A percentile compares a stretch with the other conserved stretches of the same genome.
Evolutionary conservation across 2,329 filamentous ascomycete species (phyloP).

Genomic region (Xylariales sp.): DNA sequence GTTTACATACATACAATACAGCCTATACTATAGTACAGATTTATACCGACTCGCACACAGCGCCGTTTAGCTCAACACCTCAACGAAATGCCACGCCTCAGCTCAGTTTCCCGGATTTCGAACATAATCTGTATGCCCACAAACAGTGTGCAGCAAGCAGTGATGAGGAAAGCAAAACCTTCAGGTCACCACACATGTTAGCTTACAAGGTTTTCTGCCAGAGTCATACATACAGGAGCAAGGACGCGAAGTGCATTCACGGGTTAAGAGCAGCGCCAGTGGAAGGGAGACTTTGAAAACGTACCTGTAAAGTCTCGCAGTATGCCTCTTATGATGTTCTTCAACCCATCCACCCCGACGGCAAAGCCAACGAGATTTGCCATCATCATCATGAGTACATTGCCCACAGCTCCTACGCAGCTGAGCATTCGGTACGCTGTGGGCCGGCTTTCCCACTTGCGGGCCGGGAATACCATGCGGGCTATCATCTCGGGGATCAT

Average conservation of each 20-base stretch:
- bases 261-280: slow-evolving; percentile 15
- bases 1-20: no score
- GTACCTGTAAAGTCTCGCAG: slow-evolving; percentile 67
- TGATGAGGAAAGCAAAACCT: slow-evolving; percentile 69
- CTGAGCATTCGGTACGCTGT: slow-evolving; percentile 76
- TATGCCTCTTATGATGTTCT: slow-evolving; percentile 71
- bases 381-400: slow-evolving; percentile 91
- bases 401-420: slow-evolving; percentile 74
- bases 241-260: no score
- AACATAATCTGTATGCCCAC: slow-evolving; percentile 93
- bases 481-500: slow-evolving; percentile 84
- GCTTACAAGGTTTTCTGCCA: no score
- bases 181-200: no score
- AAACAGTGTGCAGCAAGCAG: slow-evolving; percentile 72
- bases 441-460: slow-evolving; percentile 65
- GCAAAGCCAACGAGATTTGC: slow-evolving; percentile 96
- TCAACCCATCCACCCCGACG: slow-evolving; percentile 81
- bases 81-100: slow-evolving; percentile 56
- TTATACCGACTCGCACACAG: slow-evolving; percentile 2
- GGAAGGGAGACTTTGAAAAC: slow-evolving; percentile 19
- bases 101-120: slow-evolving; percentile 83
- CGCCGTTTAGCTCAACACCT: slow-evolving; percentile 1
- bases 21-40: no score
- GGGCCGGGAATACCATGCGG: slow-evolving; percentile 65
- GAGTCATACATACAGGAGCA: no score